A percentile compares a stretch with the other conserved stretches of the same genome.
These are phyloP conservation scores for Dalechampia spathulata DNA, from an alignment of 441 rosid species.

Conservation along the genomic window DNA sequence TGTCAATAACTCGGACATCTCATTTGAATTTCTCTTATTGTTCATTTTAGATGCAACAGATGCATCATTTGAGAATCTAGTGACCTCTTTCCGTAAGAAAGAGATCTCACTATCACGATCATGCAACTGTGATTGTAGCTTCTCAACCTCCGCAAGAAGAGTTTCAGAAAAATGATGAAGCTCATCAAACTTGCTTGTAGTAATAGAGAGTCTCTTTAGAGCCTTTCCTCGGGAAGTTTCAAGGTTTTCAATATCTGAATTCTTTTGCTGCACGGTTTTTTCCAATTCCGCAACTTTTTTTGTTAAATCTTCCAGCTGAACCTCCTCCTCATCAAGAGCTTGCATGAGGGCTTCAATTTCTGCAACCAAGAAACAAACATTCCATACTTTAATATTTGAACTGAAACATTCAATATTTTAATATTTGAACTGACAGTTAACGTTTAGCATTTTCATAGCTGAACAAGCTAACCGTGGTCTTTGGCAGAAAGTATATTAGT, in stretches of 20 bases:
- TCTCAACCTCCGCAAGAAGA: slow-evolving; percentile 85
- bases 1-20: slow-evolving; percentile 46
- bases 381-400: slow-evolving; percentile 15
- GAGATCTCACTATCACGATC: slow-evolving; percentile 93
- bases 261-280: slow-evolving; percentile 59
- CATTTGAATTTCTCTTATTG: slow-evolving; percentile 50
- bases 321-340: slow-evolving; percentile 99
- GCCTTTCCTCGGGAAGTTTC: slow-evolving; percentile 83
- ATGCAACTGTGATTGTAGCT: slow-evolving; percentile 80
- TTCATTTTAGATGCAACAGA: slow-evolving; percentile 67
- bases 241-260: slow-evolving; percentile 58
- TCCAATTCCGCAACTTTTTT: slow-evolving; percentile 61
- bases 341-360: slow-evolving; percentile 97
- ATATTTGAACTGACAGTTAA: slow-evolving; percentile 1
- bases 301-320: slow-evolving; percentile 82
- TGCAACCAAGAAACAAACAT: too few species aligned
- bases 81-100: slow-evolving; percentile 97
- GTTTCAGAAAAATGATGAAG: slow-evolving; percentile 89
- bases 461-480: slow-evolving; percentile 66
- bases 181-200: slow-evolving; percentile 91
- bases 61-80: slow-evolving; percentile 90
- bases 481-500: slow-evolving; percentile 59
- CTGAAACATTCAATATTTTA: slow-evolving; percentile 15
- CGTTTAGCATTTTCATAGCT: slow-evolving; percentile 9
- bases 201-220: slow-evolving; percentile 77